Evolutionary conservation across 495 filamentous ascomycete genomes (phyloP).

Genomic region (Penicillium herquei): DNA sequence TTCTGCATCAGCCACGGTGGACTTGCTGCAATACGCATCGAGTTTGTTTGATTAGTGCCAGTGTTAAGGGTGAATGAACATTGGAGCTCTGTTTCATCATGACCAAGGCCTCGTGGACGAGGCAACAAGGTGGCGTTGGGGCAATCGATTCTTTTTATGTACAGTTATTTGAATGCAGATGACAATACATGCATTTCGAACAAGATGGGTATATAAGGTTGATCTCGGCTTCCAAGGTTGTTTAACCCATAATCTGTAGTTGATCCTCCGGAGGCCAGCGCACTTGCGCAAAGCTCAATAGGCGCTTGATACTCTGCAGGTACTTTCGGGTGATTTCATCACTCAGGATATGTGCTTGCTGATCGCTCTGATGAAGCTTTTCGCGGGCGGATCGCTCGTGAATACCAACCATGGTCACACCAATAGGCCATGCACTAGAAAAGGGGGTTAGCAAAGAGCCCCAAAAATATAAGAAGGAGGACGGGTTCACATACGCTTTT

Average conservation of each 20-base stretch:
- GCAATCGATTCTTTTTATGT: no score
- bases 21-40: constrained; percentile 28
- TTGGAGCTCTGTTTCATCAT: not conserved
- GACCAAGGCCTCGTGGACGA: not conserved
- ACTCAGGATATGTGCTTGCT: constrained; percentile 93
- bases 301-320: constrained; percentile 95
- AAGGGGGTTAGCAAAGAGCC: constrained; percentile 13
- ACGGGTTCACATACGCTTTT: constrained; percentile 63
- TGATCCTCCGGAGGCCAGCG: constrained; percentile 94
- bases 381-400: constrained; percentile 94
- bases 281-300: constrained; percentile 93
- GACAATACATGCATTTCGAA: not conserved
- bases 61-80: not conserved
- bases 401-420: constrained; percentile 94
- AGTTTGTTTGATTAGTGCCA: constrained; percentile 15
- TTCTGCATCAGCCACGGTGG: constrained; percentile 16
- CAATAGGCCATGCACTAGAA: constrained; percentile 87
- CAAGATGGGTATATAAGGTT: constrained; percentile 8
- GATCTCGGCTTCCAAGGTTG: no score
- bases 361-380: constrained; percentile 85
- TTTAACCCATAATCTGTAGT: constrained; percentile 91
- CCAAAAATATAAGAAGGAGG: not conserved
- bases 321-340: constrained; percentile 95
- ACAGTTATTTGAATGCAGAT: not conserved
- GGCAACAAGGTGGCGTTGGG: not conserved